phyloP scores from a whole-genome alignment of 169 alveolate species.

The Plasmodium gaboni region DNA sequence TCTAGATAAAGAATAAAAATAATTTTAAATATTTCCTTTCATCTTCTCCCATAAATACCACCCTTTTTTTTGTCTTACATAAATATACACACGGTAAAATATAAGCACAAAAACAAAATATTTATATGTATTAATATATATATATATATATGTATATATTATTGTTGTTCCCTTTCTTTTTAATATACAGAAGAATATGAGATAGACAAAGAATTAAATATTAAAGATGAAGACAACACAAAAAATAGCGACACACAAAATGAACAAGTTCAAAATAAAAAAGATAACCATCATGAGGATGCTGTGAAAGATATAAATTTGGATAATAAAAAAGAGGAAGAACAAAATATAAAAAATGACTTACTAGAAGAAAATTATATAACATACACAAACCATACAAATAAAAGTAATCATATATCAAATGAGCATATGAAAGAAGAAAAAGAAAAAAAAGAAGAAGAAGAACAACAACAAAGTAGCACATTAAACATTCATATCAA shows the following conservation, averaged over 20 bases:
- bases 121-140: not conserved
- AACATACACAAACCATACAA: not conserved
- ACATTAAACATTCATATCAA: conserved; percentile 2
- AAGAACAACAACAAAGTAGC: not conserved
- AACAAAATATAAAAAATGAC: conserved; percentile 8
- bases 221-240: not conserved
- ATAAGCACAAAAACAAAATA: not conserved
- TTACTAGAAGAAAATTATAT: conserved; percentile 1
- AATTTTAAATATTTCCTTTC: conserved; percentile 43
- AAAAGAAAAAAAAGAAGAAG: conserved; percentile 1
- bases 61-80: conserved; percentile 51
- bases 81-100: conserved; percentile 33
- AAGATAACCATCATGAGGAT: not conserved
- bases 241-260: not conserved
- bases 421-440: not conserved
- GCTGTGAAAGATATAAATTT: not conserved
- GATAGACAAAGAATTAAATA: not conserved
- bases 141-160: not conserved
- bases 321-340: conserved; percentile 6
- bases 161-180: not conserved
- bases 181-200: not conserved
- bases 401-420: not conserved
- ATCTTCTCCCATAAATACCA: conserved; percentile 50
- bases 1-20: conserved; percentile 43
- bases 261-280: conserved; percentile 2